Conservation (phyloP, 2,329 filamentous ascomycete genomes). For the Paecilomyces dactylethromorphus region DNA sequence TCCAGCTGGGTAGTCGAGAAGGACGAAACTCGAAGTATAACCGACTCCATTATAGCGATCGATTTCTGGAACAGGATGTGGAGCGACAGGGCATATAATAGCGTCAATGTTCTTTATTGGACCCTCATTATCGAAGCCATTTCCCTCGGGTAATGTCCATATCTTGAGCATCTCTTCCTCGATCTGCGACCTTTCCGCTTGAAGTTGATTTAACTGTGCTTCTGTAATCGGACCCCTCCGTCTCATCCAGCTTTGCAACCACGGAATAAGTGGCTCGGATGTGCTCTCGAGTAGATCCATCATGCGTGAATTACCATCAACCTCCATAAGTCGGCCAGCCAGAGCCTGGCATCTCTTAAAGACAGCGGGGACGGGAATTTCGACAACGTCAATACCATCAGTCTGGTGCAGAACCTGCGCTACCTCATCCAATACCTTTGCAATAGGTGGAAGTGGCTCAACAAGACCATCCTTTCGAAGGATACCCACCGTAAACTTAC, state of each 20-base stretch:
- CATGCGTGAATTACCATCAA: slow-evolving; percentile 52
- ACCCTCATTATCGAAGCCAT: slow-evolving; percentile 23
- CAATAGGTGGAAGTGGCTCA: slow-evolving; percentile 32
- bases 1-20: slow-evolving; percentile 58
- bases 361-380: slow-evolving; percentile 47
- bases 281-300: slow-evolving; percentile 51
- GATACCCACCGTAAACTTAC: slow-evolving; percentile 33
- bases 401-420: slow-evolving; percentile 23
- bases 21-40: slow-evolving; percentile 56
- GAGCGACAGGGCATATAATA: slow-evolving; percentile 57
- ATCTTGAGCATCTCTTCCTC: slow-evolving; percentile 52
- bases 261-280: slow-evolving; percentile 53
- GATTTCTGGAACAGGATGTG: slow-evolving; percentile 56
- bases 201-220: slow-evolving; percentile 45
- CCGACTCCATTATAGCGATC: slow-evolving; percentile 58
- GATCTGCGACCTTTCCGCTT: slow-evolving; percentile 46
- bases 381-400: slow-evolving; percentile 49
- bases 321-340: slow-evolving; percentile 52
- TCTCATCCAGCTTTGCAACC: slow-evolving; percentile 48
- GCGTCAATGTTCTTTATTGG: slow-evolving; percentile 46
- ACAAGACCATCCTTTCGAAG: slow-evolving; percentile 35
- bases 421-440: slow-evolving; percentile 34
- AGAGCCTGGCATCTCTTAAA: slow-evolving; percentile 52
- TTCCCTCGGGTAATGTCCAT: slow-evolving; percentile 39
- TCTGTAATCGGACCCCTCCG: slow-evolving; percentile 43